These are phyloP conservation scores for Sugiyamaella castrensis DNA, from an alignment of 1,139 yeast species.

Conservation along the genomic window DNA sequence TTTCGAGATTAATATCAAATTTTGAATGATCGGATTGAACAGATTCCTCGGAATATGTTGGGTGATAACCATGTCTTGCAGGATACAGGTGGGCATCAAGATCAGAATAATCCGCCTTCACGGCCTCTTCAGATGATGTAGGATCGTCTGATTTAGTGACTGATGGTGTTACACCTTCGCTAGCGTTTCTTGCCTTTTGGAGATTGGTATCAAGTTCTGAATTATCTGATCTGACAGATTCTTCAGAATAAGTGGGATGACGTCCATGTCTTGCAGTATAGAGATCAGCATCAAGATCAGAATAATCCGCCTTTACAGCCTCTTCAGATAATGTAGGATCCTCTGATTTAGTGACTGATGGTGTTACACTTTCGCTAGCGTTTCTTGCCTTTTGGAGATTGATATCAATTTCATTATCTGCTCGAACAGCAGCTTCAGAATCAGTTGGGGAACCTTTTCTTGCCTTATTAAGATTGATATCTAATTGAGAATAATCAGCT, in stretches of 20 bases:
- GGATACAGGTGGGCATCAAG: conserved; percentile 6
- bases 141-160: not conserved
- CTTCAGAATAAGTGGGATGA: conserved; percentile 23
- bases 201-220: conserved; percentile 14
- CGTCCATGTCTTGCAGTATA: not conserved
- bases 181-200: too few relatives aligned
- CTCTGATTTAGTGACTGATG: not conserved
- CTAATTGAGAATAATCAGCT: conserved; percentile 16
- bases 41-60: conserved; percentile 23
- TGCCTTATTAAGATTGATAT: conserved; percentile 19
- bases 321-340: conserved; percentile 22
- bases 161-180: conserved; percentile 8
- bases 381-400: too few relatives aligned
- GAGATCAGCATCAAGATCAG: conserved; percentile 6
- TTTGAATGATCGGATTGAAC: conserved; percentile 19
- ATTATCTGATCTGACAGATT: conserved; percentile 20
- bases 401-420: conserved; percentile 14
- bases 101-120: conserved; percentile 19
- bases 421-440: conserved; percentile 22
- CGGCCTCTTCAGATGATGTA: conserved; percentile 23
- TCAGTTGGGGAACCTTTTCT: conserved; percentile 17
- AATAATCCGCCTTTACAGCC: conserved; percentile 21
- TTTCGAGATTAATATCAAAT: conserved; percentile 18
- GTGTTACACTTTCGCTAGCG: conserved; percentile 6
- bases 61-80: conserved; percentile 4